Base-by-base conservation (phyloP, 2,329 filamentous ascomycete genomes). In the Penicillium sp. region DNA sequence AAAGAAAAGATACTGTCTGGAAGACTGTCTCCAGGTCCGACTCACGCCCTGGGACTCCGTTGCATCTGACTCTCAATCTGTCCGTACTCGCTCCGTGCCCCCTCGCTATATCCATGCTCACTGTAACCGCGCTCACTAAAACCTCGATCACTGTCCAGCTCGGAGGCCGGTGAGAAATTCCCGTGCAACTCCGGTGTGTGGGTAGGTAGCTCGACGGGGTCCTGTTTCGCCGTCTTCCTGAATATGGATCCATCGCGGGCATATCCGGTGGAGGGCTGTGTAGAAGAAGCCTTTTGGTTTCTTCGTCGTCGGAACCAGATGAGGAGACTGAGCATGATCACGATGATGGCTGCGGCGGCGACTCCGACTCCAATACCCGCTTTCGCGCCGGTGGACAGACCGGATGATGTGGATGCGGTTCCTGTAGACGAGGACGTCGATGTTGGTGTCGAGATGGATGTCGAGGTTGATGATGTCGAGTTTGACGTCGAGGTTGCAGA, bases 341-440 rank as follows among this genome's bases (percentile, higher is more conserved):
- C 37, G 51, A 19, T 30, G 25, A 53, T 55, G 6, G 38, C 52
- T 19, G 22, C 52, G 13, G 35, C 52, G 6, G 37, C 52, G 22
- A 55, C 25, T 7, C 52, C 52, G 22, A 43, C 26, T 16, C 52
- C 52, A 16, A 55, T 55, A 19, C 52, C 52, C 13, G 52, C 52
- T 35, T 55, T 55, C 7, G 52, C 37, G 16, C 52, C 52, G 2
- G 52, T 19, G 11, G 52, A 55, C 10, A 55, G 52, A 3, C 52
- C 52, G 11, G 49, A 40, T 16, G 49, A 38, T 10, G 30, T n/a
- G 49, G 49, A 22, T 40, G 49, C 6, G 30, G 7, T 8, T 33
- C 30, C 30, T 33, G n/a, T n/a, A 4, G 49, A 14, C 6, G 49
- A 25, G 2, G 49, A 16, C 16, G 49, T 37, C 6, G 49, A 52